Evolutionary conservation across 2,329 filamentous ascomycete species (phyloP).

Genomic region (Fusarium praegraminearum): DNA sequence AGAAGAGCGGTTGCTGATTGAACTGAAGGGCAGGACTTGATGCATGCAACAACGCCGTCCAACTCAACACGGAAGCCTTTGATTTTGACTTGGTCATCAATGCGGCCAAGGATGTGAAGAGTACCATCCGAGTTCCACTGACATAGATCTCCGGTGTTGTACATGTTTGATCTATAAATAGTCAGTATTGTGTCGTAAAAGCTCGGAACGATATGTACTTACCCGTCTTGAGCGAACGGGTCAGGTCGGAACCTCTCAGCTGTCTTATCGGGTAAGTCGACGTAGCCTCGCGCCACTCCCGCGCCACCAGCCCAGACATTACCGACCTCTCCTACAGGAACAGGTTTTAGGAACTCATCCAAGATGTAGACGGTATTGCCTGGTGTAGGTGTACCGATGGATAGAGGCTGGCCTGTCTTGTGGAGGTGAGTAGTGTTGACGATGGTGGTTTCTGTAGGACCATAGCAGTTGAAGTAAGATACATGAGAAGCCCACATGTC

Average conservation of each 20-base stretch:
- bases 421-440: slow-evolving; percentile 63
- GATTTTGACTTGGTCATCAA: slow-evolving; percentile 71
- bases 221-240: slow-evolving; percentile 64
- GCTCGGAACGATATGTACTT: slow-evolving; percentile 30
- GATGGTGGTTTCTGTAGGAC: slow-evolving; percentile 70
- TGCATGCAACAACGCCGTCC: slow-evolving; percentile 64
- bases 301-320: slow-evolving; percentile 67
- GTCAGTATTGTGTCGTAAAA: background rate
- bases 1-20: slow-evolving; percentile 61
- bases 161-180: slow-evolving; percentile 58
- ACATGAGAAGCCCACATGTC: slow-evolving; percentile 64
- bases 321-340: slow-evolving; percentile 61
- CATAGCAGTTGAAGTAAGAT: slow-evolving; percentile 68
- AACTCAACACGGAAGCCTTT: slow-evolving; percentile 73
- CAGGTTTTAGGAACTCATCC: slow-evolving; percentile 59
- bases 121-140: slow-evolving; percentile 65
- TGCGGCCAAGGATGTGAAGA: slow-evolving; percentile 66
- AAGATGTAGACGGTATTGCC: slow-evolving; percentile 69
- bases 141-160: slow-evolving; percentile 70
- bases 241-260: slow-evolving; percentile 62
- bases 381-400: slow-evolving; percentile 67
- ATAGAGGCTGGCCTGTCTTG: slow-evolving; percentile 59
- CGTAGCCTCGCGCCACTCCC: slow-evolving; percentile 67
- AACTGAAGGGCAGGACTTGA: slow-evolving; percentile 59
- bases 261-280: slow-evolving; percentile 65